Base-by-base conservation (phyloP, 306 rosid genomes). In the Ochetophila trinervis region DNA sequence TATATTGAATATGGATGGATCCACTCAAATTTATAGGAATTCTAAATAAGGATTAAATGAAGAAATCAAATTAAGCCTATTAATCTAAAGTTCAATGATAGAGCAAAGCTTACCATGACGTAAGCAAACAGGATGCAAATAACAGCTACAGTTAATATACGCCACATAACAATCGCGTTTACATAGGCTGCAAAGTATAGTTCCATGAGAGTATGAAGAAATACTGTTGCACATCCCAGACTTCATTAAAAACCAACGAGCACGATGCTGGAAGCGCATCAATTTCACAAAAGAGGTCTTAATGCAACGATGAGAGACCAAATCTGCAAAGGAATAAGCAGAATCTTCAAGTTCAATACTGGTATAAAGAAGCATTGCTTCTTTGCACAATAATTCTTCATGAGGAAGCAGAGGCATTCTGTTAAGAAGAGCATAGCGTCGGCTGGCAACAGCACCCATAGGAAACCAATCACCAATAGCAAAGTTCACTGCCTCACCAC, bases 401-500 rank as follows among this genome's bases (percentile, higher is more conserved):
- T 94, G 95, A 47, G 97, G 97, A 73, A 94, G 85, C 66, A 94
- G 72, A 67, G 97, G 99, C 73, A 86, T 59, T 87, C 95, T 86
- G 77, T 83, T 84, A 51, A 94, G 97, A 76, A 66, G 67, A 9
- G 99, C 87, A 80, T 94, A 94, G 68, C 95, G 88, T 65, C 78
- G 86, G 86, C 96, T 90, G 44, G 97, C 96, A 75, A 84, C 72
- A 74, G 90, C 97, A 30, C 97, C 97, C 70, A 90, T 62, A 56
- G 91, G 96, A 79, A 94, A 94, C 99, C 99, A 94, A 83, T 86
- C 89, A 27, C 95, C 91, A 71, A 88, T 73, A 20, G 99, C 99
- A 74, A 94, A 90, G 82, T 94, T 94, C 82, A 94, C 97, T 8
- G 99, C 99, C 77, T 94, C 99, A 27, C 99, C 99, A 66, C 97